Base-by-base conservation (phyloP, 192 early-diverging fungal species). In the Backusella tuberculispora region DNA sequence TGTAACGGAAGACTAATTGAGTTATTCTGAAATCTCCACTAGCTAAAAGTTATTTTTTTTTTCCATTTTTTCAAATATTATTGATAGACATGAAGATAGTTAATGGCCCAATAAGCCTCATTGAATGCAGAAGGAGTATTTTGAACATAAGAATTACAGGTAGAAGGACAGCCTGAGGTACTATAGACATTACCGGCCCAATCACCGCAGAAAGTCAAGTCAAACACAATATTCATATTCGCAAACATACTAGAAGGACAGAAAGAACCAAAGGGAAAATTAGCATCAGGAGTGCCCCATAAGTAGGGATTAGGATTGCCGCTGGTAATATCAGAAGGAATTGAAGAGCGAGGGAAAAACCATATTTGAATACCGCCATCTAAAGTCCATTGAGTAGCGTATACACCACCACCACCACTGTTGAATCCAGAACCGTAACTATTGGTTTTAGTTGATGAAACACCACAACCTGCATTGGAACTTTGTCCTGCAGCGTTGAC, bases 381-480 rank as follows among this genome's bases (percentile, higher is more conserved):
- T n/a, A 24, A 6, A 9, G 69, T 63, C 83, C 74, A 80, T 60
- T 64, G 53, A 17, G 76, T 83, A 15, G 76, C 84, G 60, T 74
- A 85, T 2, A 85, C 83, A 64, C 84, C 84, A 46, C 84, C 84
- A 8, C 72, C 63, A 66, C 38, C 64, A 13, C 15, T 26, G 64
- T 85, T 85, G 63, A 85, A 82, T 5, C 37, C 70, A 12, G 38
- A 12, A 19, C 84, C 84, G 65, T 76, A 85, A 12, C 83, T 45
- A 2, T 14, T 56, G 5, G 81, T 21, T 21, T 72, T 19, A 13
- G 17, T 43, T 45, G 56, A 65, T 26, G 21, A 21, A 14, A 69
- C 64, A 37, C 40, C 24, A 21, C 72, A 78, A 1, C 72, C 76
- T 2, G 6, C 42, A 41, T 64, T 63, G 13, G 38, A 19, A 10